Conservation (phyloP, 129 eudicot species). For the Flaveria bidentis region DNA sequence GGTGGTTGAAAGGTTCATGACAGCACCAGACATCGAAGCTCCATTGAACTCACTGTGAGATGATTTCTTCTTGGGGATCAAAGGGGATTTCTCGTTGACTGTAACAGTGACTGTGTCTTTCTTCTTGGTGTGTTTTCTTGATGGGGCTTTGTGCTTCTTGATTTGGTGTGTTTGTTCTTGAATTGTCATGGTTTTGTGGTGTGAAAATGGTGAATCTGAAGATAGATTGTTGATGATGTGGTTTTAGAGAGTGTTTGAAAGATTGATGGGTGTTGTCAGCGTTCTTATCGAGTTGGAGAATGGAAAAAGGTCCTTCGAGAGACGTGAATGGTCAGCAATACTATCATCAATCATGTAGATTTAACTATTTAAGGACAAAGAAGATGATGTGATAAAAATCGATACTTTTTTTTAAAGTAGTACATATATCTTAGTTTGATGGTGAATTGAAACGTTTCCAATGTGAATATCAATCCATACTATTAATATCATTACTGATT, state of each 20-base stretch:
- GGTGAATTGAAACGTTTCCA: too few relatives aligned
- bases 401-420: not conserved
- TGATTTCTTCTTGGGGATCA: slow-evolving; percentile 41
- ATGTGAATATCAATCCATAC: too few relatives aligned
- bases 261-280: slow-evolving; percentile 26
- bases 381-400: not conserved
- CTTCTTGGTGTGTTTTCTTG: slow-evolving; percentile 43
- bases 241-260: not conserved
- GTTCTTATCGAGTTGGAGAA: slow-evolving; percentile 29
- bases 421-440: too few relatives aligned
- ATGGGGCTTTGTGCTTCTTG: slow-evolving; percentile 44
- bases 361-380: not conserved
- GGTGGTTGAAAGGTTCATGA: slow-evolving; percentile 83
- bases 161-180: slow-evolving; percentile 27
- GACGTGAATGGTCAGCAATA: slow-evolving; percentile 40
- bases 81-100: slow-evolving; percentile 48
- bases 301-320: slow-evolving; percentile 5
- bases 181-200: slow-evolving; percentile 41
- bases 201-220: too few relatives aligned
- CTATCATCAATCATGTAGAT: too few relatives aligned
- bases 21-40: slow-evolving; percentile 72
- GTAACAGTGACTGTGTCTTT: slow-evolving; percentile 37
- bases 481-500: too few relatives aligned
- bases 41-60: slow-evolving; percentile 54
- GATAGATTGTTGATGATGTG: not conserved